Evolutionary conservation across 2,329 filamentous ascomycete species (phyloP), one percentile per base, ranked within the genome.

Genomic region (Trichoderma cornu-damae): DNA sequence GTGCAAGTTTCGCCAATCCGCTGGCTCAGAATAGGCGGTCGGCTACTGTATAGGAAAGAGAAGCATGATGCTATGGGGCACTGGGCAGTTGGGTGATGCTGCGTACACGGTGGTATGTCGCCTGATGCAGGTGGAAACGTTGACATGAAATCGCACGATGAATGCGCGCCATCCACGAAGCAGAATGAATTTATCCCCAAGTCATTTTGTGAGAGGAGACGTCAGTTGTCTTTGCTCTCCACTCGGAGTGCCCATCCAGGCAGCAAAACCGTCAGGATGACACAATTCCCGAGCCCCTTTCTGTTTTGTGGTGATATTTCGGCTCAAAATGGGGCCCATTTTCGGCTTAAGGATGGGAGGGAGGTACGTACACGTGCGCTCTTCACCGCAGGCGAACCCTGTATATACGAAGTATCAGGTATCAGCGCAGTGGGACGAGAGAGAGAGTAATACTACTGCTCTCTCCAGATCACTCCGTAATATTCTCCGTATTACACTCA

Each of bases 291-390:
- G 32, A 30, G 30, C 42, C 51, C 51, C 20, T 55, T 38, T 47
- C 34, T 28, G 32, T 16, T 11, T 22, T 26, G 22, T 55, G 51
- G 42, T 55, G 51, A 55, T 55, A 22, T 34, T 55, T 55, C 51
- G 51, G 51, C 51, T 55, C 42, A 55, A 47, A 55, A 55, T 55
- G 51, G 51, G 38, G 40, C 42, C 51, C 38, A 18, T 38, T 47
- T 55, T 55, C 51, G 51, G 51, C 51, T 55, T 55, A 55, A 55
- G 40, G 38, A 28, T 6, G 24, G 8, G 6, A 28, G 51, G 8
- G 6, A 28, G 51, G 42, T 43, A 34, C 37, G 48, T 51, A 42
- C 48, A 44, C 16, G 22, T 26, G 44, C 44, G 20, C 42, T 18
- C 28, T 42, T 14, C 18, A 26, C 24, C 35, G 16, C 34, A 22